These are phyloP conservation scores for Triticum dicoccoides DNA, from an alignment of 176 grass and related monocot genomes.

Conservation along the genomic window DNA sequence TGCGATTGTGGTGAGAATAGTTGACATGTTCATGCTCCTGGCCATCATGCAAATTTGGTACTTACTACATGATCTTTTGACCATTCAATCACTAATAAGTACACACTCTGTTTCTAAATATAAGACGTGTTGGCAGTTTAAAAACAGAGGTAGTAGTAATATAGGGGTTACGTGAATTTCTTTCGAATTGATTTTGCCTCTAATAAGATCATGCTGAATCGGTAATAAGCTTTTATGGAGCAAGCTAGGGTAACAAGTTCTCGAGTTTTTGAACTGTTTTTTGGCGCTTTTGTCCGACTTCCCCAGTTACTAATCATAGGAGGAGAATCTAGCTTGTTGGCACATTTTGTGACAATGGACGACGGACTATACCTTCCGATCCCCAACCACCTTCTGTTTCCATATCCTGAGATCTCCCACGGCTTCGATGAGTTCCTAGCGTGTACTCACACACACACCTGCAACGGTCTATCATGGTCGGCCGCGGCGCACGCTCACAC, in stretches of 20 bases:
- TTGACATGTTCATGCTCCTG: constrained; percentile 32
- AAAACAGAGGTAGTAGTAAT: constrained; percentile 5
- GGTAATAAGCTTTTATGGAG: constrained; percentile 43
- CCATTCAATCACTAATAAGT: constrained; percentile 34
- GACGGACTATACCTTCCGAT: constrained; percentile 58
- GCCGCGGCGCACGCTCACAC: constrained; percentile 56
- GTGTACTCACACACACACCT: constrained; percentile 77
- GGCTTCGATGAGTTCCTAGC: constrained; percentile 67
- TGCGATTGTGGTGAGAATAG: constrained; percentile 23
- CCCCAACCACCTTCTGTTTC: constrained; percentile 62
- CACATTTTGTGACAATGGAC: constrained; percentile 56
- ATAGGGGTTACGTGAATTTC: constrained; percentile 40
- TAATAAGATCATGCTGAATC: constrained; percentile 17
- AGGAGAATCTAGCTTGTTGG: constrained; percentile 17
- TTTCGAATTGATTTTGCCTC: constrained; percentile 10
- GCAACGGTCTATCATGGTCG: constrained; percentile 37
- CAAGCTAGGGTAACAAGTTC: constrained; percentile 14
- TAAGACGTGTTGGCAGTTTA: no score
- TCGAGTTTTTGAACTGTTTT: constrained; percentile 34
- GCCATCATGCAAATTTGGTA: constrained; percentile 49
- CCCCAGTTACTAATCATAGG: constrained; percentile 23
- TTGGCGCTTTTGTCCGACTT: constrained; percentile 30
- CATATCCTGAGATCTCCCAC: constrained; percentile 43
- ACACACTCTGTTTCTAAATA: no score
- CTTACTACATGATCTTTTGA: constrained; percentile 40